Conservation (phyloP, 257 asterid species). For the Fraxinus americana region DNA sequence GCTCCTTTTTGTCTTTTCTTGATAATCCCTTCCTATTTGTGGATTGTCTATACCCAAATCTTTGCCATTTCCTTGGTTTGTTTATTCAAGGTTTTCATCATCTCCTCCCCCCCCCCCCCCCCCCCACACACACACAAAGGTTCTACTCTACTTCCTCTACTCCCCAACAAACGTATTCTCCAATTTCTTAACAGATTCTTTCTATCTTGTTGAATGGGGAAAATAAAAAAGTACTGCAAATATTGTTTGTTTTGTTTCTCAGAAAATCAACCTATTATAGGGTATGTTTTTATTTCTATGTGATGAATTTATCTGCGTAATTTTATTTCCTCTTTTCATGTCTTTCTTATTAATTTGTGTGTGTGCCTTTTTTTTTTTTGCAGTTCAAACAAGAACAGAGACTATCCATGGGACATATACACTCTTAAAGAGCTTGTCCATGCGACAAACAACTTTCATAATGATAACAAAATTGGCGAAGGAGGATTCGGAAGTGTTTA, state of each 20-base stretch:
- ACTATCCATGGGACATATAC: constrained; percentile 74
- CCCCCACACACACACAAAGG: too few species aligned
- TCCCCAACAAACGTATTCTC: constrained; percentile 10
- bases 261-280: constrained; percentile 29
- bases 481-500: constrained; percentile 91
- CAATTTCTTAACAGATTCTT: constrained; percentile 3
- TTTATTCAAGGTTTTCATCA: background rate
- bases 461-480: constrained; percentile 78
- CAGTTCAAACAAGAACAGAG: constrained; percentile 38
- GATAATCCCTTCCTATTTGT: too few species aligned
- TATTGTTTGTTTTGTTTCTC: constrained; percentile 35
- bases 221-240: constrained; percentile 27
- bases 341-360: background rate
- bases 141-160: background rate
- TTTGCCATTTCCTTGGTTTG: too few species aligned
- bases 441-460: constrained; percentile 74
- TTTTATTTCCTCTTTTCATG: background rate
- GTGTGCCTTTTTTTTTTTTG: background rate
- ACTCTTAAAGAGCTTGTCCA: constrained; percentile 64
- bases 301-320: background rate
- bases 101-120: background rate
- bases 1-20: too few species aligned
- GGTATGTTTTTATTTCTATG: constrained; percentile 18
- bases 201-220: background rate
- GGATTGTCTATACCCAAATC: too few species aligned